phyloP scores from a whole-genome alignment of 73 alveolate species.

The Paramecium biaurelia region DNA sequence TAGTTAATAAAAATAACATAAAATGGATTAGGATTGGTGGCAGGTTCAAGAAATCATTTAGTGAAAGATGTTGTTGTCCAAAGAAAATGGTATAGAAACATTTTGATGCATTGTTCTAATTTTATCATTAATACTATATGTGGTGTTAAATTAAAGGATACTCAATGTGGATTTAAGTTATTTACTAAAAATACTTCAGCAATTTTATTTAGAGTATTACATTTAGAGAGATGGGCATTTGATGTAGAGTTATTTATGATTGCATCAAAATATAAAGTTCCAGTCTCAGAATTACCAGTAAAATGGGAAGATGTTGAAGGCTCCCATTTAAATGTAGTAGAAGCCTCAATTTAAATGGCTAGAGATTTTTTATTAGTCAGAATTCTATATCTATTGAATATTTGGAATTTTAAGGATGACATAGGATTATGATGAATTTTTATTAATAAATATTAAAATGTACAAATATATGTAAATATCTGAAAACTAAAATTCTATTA shows the following conservation, averaged over 20 bases:
- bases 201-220: constrained; percentile 76
- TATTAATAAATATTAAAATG: neutral
- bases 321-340: constrained; percentile 80
- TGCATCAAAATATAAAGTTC: constrained; percentile 72
- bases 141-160: constrained; percentile 78
- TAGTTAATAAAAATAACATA: constrained; percentile 62
- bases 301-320: constrained; percentile 92
- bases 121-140: constrained; percentile 67
- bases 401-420: constrained; percentile 63
- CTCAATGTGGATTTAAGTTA: constrained; percentile 94
- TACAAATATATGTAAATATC: neutral
- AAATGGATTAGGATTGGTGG: constrained; percentile 74
- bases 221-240: constrained; percentile 96
- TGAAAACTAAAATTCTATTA: neutral
- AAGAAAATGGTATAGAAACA: constrained; percentile 77
- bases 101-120: constrained; percentile 68
- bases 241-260: constrained; percentile 90
- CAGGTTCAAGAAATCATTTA: constrained; percentile 86
- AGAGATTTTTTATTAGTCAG: constrained; percentile 86
- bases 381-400: constrained; percentile 56
- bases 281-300: constrained; percentile 87
- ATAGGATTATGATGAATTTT: constrained; percentile 41
- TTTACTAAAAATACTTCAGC: constrained; percentile 86
- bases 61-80: constrained; percentile 69
- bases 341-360: constrained; percentile 83